These are phyloP conservation scores for Lentinula novae-zelandiae DNA, from an alignment of 1,284 basidiomycete genomes.

Conservation along the genomic window DNA sequence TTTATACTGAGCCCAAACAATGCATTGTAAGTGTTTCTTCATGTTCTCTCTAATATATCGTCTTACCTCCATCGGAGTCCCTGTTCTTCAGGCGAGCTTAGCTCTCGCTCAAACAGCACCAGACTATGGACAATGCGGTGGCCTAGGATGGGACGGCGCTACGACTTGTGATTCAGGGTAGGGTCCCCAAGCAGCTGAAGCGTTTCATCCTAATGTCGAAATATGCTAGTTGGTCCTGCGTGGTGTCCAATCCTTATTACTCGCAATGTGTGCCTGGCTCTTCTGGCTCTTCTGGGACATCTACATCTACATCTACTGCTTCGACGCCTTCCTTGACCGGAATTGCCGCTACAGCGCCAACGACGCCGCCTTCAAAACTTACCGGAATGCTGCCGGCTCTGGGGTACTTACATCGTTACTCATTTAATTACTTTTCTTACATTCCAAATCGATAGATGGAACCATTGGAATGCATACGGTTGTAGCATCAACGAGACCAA, in stretches of 20 bases:
- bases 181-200: background rate
- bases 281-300: constrained; percentile 4
- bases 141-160: constrained; percentile 26
- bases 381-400: constrained; percentile 33
- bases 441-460: constrained; percentile 36
- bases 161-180: constrained; percentile 31
- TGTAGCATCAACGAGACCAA: constrained; percentile 44
- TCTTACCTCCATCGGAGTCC: background rate
- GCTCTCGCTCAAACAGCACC: constrained; percentile 14
- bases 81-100: background rate
- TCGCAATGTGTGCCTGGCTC: constrained; percentile 31
- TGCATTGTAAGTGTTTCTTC: background rate
- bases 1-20: background rate
- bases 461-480: constrained; percentile 51
- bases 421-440: background rate
- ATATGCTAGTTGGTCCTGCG: constrained; percentile 21
- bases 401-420: constrained; percentile 21
- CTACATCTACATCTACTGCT: constrained; percentile 15
- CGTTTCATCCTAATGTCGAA: constrained; percentile 14
- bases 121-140: constrained; percentile 33
- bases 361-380: constrained; percentile 25
- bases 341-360: constrained; percentile 22
- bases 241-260: constrained; percentile 28
- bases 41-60: background rate
- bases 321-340: constrained; percentile 10